phyloP scores from a whole-genome alignment of 129 eudicot genomes.

The Deinandra increscens region DNA sequence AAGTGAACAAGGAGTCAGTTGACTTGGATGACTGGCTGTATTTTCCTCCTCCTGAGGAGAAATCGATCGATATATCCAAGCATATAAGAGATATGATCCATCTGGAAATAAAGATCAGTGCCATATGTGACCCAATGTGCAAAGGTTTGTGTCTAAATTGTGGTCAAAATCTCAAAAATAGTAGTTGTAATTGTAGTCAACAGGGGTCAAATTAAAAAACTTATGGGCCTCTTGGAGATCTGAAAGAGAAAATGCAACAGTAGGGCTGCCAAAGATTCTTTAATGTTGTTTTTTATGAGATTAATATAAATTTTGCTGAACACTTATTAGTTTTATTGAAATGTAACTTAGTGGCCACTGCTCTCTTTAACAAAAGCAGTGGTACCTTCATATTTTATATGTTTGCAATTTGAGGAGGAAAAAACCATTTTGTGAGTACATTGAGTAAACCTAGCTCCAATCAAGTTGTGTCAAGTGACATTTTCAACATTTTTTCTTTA shows the following conservation, averaged over 20 bases:
- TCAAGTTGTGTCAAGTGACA: too few relatives aligned
- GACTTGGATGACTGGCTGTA: slow-evolving; percentile 73
- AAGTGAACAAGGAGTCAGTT: slow-evolving; percentile 42
- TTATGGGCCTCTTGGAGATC: slow-evolving; percentile 65
- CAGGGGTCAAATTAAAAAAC: slow-evolving; percentile 31
- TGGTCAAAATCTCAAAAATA: slow-evolving; percentile 64
- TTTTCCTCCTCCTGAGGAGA: slow-evolving; percentile 77
- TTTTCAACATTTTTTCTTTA: too few relatives aligned
- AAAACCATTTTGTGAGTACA: too few relatives aligned
- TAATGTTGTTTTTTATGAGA: not conserved
- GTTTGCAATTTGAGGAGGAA: too few relatives aligned
- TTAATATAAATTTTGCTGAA: too few relatives aligned
- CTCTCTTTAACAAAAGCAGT: too few relatives aligned
- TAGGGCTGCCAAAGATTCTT: slow-evolving; percentile 14
- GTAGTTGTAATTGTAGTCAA: slow-evolving; percentile 55
- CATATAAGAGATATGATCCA: slow-evolving; percentile 80
- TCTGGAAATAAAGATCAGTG: slow-evolving; percentile 66
- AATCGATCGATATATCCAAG: slow-evolving; percentile 80
- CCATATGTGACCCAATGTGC: slow-evolving; percentile 66
- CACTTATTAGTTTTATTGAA: too few relatives aligned
- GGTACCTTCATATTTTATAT: too few relatives aligned
- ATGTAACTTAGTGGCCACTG: too few relatives aligned
- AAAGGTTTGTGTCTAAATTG: slow-evolving; percentile 76
- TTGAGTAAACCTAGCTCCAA: too few relatives aligned
- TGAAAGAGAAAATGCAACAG: slow-evolving; percentile 60